Evolutionary conservation across 345 rosid genomes (phyloP).

Genomic region (Boechera divaricarpa): DNA sequence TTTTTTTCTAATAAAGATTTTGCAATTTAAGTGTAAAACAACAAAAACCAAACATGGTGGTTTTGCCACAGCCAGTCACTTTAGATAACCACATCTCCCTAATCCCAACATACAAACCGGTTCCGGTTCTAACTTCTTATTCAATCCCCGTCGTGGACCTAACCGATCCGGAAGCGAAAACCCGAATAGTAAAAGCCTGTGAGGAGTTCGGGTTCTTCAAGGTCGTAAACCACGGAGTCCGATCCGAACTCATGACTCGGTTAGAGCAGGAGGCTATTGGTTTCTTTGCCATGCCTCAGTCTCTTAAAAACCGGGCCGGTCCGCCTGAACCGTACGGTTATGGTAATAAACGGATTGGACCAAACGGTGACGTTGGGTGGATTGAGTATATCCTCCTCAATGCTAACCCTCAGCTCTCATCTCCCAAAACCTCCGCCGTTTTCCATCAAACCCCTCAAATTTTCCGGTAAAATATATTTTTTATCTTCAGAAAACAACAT

Average conservation of each 20-base stretch:
- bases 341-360: slow-evolving; percentile 78
- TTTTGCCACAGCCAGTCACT: slow-evolving; percentile 59
- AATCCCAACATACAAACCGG: slow-evolving; percentile 67
- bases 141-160: slow-evolving; percentile 69
- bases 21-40: neutral
- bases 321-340: slow-evolving; percentile 94
- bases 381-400: slow-evolving; percentile 78
- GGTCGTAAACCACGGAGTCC: slow-evolving; percentile 74
- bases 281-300: slow-evolving; percentile 70
- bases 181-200: slow-evolving; percentile 63
- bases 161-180: slow-evolving; percentile 62
- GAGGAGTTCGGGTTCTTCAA: slow-evolving; percentile 84
- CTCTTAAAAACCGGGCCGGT: slow-evolving; percentile 69
- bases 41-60: slow-evolving; percentile 62
- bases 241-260: slow-evolving; percentile 53
- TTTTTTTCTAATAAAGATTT: neutral
- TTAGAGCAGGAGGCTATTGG: slow-evolving; percentile 62
- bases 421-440: slow-evolving; percentile 51
- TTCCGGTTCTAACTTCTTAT: slow-evolving; percentile 42
- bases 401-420: slow-evolving; percentile 51
- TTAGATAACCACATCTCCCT: slow-evolving; percentile 54
- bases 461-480: slow-evolving; percentile 55
- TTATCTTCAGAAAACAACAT: slow-evolving; percentile 6
- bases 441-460: slow-evolving; percentile 52
- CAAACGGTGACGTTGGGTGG: slow-evolving; percentile 88